Percentiles rank a stretch among this genome's conserved stretches.
phyloP scores from a whole-genome alignment of 768 basidiomycete species.

The Pisolithus microcarpus region DNA sequence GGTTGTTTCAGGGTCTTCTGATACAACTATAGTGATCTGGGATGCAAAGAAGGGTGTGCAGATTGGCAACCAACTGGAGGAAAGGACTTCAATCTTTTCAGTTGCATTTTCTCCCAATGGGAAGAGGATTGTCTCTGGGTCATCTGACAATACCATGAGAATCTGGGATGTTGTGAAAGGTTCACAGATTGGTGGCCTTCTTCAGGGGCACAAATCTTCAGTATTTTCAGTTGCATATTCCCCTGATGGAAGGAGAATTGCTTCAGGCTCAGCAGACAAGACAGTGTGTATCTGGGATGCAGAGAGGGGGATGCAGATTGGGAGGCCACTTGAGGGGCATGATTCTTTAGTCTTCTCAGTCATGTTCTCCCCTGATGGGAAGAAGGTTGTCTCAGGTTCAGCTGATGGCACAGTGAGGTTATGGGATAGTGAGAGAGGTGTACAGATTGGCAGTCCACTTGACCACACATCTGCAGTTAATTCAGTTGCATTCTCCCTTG shows the following conservation, averaged over 20 bases:
- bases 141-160: background rate
- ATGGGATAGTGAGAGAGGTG: background rate
- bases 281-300: background rate
- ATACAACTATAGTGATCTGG: background rate
- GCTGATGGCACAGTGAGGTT: background rate
- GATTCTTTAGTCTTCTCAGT: background rate
- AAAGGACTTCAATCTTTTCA: slow-evolving; percentile 1
- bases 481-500: slow-evolving; percentile 4
- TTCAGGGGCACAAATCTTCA: background rate
- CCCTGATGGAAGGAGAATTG: background rate
- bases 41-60: background rate
- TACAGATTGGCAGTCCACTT: background rate
- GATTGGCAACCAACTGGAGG: background rate
- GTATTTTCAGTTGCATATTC: background rate
- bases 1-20: background rate
- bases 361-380: slow-evolving; percentile 5
- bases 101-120: slow-evolving; percentile 7
- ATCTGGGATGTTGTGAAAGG: slow-evolving; percentile 3
- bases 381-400: background rate
- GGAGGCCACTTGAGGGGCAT: background rate
- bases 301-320: background rate
- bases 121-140: background rate
- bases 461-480: background rate
- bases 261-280: background rate
- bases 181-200: background rate